Evolutionary conservation across 495 filamentous ascomycete species (phyloP).

Genomic region (Trichoderma orchidacearum): DNA sequence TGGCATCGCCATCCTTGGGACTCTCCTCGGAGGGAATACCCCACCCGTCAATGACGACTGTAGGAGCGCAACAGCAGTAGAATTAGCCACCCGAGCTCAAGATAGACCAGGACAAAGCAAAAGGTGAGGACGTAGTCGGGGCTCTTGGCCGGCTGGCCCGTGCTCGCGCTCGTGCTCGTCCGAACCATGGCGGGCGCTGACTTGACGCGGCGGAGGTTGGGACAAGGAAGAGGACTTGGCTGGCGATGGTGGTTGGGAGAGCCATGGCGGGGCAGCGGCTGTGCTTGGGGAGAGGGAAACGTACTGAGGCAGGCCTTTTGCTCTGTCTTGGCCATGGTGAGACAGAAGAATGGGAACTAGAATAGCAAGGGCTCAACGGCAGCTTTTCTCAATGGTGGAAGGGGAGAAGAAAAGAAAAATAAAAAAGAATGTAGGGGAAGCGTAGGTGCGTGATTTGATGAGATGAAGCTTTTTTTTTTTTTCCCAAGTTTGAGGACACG

Average conservation of each 20-base stretch:
- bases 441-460: conserved; percentile 9
- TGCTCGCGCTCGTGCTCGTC: neutral
- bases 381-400: neutral
- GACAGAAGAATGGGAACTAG: neutral
- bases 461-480: conserved; percentile 8
- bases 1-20: conserved; percentile 80
- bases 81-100: conserved; percentile 40
- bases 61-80: conserved; percentile 29
- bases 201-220: conserved; percentile 3
- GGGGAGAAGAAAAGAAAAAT: conserved; percentile 6
- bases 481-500: conserved; percentile 5
- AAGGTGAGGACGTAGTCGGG: conserved; percentile 29
- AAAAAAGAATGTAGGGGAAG: conserved; percentile 11
- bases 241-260: conserved; percentile 1
- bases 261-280: neutral
- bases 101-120: conserved; percentile 33
- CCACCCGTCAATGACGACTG: conserved; percentile 97
- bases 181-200: neutral
- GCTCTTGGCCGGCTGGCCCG: conserved; percentile 5
- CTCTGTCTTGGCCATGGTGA: conserved; percentile 61
- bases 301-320: conserved; percentile 90
- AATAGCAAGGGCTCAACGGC: neutral
- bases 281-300: conserved; percentile 18
- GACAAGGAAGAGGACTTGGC: conserved; percentile 4
- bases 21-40: conserved; percentile 71